These are phyloP conservation scores for Talaromyces amestolkiae DNA, from an alignment of 2,329 filamentous ascomycete genomes.

Conservation along the genomic window DNA sequence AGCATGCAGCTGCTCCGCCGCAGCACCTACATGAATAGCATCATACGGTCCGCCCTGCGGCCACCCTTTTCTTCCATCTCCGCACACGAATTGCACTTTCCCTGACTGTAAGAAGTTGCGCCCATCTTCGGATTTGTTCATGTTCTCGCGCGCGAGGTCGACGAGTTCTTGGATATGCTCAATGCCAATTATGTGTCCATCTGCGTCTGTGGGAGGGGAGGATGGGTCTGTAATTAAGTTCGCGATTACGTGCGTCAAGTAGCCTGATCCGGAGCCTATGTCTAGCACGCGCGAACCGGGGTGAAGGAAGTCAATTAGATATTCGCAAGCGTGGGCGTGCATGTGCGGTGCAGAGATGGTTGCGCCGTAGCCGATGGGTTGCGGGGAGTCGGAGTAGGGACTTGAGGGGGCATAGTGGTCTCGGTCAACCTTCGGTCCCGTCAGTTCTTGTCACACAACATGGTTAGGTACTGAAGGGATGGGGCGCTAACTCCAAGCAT, in stretches of 20 bases:
- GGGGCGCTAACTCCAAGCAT: slow-evolving; percentile 63
- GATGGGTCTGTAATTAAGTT: slow-evolving; percentile 58
- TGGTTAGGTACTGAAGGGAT: too few species aligned
- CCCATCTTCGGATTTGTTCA: slow-evolving; percentile 62
- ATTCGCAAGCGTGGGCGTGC: slow-evolving; percentile 65
- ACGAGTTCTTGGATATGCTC: slow-evolving; percentile 69
- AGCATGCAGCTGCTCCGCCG: slow-evolving; percentile 69
- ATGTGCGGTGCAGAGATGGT: slow-evolving; percentile 74
- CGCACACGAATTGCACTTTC: slow-evolving; percentile 68
- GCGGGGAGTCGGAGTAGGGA: slow-evolving; percentile 73
- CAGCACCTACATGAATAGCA: slow-evolving; percentile 92
- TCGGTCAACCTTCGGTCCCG: slow-evolving; percentile 68
- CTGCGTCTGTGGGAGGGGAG: slow-evolving; percentile 27
- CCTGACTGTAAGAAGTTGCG: slow-evolving; percentile 60
- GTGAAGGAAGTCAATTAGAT: slow-evolving; percentile 57
- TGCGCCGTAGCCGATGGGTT: slow-evolving; percentile 64
- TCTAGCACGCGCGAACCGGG: slow-evolving; percentile 63
- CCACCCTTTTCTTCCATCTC: slow-evolving; percentile 70
- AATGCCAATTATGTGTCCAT: slow-evolving; percentile 63
- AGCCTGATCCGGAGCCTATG: slow-evolving; percentile 73
- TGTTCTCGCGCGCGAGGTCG: slow-evolving; percentile 63
- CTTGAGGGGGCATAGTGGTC: slow-evolving; percentile 71
- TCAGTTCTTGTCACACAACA: background rate
- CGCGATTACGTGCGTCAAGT: slow-evolving; percentile 83
- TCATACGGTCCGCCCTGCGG: slow-evolving; percentile 67